These are phyloP conservation scores for Candida endomychidarum DNA, from an alignment of 805 yeast species.

Conservation along the genomic window DNA sequence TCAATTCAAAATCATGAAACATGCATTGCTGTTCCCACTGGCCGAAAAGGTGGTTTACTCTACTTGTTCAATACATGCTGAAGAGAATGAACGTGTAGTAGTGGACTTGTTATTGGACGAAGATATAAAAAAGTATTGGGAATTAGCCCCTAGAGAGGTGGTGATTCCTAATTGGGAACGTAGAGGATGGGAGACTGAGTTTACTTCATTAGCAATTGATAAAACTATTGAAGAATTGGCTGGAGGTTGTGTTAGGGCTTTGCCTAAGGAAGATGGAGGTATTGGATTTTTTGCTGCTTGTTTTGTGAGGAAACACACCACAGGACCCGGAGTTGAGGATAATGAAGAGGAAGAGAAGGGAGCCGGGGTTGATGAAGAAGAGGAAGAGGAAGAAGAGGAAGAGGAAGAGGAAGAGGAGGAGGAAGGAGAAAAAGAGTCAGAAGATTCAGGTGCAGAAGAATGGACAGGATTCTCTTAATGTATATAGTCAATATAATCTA, in stretches of 20 bases:
- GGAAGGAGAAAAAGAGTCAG: slow-evolving; percentile 1
- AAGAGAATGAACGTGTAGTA: slow-evolving; percentile 93
- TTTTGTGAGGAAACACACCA: slow-evolving; percentile 52
- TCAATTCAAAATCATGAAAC: slow-evolving; percentile 84
- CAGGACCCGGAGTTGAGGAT: background rate
- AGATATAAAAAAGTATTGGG: slow-evolving; percentile 78
- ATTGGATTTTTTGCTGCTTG: slow-evolving; percentile 97
- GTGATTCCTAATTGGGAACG: slow-evolving; percentile 86
- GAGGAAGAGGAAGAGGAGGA: slow-evolving; percentile 6
- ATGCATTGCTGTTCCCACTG: slow-evolving; percentile 78
- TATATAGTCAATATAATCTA: slow-evolving; percentile 15
- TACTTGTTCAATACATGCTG: slow-evolving; percentile 91
- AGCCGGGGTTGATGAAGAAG: slow-evolving; percentile 1
- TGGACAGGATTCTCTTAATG: slow-evolving; percentile 19
- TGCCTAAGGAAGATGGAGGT: slow-evolving; percentile 93
- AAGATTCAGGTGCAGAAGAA: slow-evolving; percentile 14
- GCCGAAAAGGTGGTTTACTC: slow-evolving; percentile 84
- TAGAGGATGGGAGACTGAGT: slow-evolving; percentile 76
- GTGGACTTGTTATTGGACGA: slow-evolving; percentile 69
- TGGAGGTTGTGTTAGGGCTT: slow-evolving; percentile 81
- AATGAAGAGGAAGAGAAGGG: background rate
- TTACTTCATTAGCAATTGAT: slow-evolving; percentile 45
- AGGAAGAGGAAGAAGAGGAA: background rate
- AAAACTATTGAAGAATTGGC: slow-evolving; percentile 49
- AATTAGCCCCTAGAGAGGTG: slow-evolving; percentile 51